Base-by-base conservation (phyloP, 1,139 yeast species). In the Candida sanyaensis region DNA sequence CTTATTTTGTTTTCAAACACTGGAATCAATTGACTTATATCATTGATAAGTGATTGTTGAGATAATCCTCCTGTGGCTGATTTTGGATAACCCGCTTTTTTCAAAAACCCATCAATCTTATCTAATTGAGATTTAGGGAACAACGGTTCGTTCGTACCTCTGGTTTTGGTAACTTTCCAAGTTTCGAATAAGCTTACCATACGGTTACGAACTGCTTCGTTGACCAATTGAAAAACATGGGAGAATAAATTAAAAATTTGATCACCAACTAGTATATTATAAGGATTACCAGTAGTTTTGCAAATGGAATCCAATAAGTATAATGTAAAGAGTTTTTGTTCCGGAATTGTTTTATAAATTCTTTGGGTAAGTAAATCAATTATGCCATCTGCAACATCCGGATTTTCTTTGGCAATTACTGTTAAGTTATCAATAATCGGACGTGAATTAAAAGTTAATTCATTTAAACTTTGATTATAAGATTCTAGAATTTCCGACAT, bases 251-350 rank as follows among this genome's bases (percentile, higher is more conserved):
- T 80, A 68, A 77, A 85, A 38, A 90, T 71, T 45, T 84, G 85
- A 45, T 70, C 80, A 5, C 91, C 87, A 62, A 92, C 83, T 50
- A 87, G 68, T 9, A 83, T 75, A 32, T 91, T 88, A 63, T 92
- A 93, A 1, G 98, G 97, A 51, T 84, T 80, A 6, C 97, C 97
- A 23, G 90, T 86, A 57, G 86, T 88, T 66, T 93, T 93, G 67
- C 96, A 88, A 42, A 93, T 87, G n/a, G 97, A 91, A 65, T 93
- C 99, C 49, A 93, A 69, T 43, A 92, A 76, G 63, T 92, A 93
- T 55, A 93, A 75, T 4, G 95, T 84, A 59, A 81, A 93, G 47
- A 93, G 75, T 66, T 93, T 93, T 57, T 89, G 92, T 21, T 81
- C 80, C 1, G 98, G 98, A 5, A 88, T 64, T 48, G 71, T 64